These are phyloP conservation scores for Beauveria sp. DNA, from an alignment of 2,329 filamentous ascomycete genomes.

Conservation along the genomic window DNA sequence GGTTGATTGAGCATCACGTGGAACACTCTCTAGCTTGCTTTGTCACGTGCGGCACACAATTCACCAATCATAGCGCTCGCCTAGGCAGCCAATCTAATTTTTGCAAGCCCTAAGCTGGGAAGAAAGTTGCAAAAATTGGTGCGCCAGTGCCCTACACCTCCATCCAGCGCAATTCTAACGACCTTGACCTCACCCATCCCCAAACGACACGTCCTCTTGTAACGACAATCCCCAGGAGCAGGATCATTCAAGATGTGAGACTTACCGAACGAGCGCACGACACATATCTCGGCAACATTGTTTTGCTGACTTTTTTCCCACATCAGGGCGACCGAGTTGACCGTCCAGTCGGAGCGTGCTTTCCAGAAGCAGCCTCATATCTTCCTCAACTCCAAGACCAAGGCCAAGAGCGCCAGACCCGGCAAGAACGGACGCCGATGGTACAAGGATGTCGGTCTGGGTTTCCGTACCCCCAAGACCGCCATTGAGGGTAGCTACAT, in stretches of 20 bases:
- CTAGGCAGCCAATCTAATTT: slow-evolving; percentile 28
- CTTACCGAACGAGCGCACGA: slow-evolving; percentile 9
- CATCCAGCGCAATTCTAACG: slow-evolving; percentile 28
- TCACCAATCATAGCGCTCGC: slow-evolving; percentile 18
- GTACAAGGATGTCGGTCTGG: slow-evolving; percentile 99
- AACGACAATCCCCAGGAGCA: slow-evolving; percentile 31
- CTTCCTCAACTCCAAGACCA: slow-evolving; percentile 96
- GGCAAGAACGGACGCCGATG: slow-evolving; percentile 88
- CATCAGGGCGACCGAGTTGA: slow-evolving; percentile 91
- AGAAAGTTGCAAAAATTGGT: slow-evolving; percentile 26
- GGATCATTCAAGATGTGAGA: slow-evolving; percentile 39
- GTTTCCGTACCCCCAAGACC: slow-evolving; percentile 96
- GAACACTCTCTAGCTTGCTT: slow-evolving; percentile 12
- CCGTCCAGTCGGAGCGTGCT: slow-evolving; percentile 99
- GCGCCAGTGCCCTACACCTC: slow-evolving; percentile 30
- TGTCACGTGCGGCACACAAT: slow-evolving; percentile 20
- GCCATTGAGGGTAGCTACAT: slow-evolving; percentile 99
- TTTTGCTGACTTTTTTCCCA: slow-evolving; percentile 9
- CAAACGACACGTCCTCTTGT: slow-evolving; percentile 30
- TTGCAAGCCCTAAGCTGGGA: slow-evolving; percentile 33
- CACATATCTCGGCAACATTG: background rate
- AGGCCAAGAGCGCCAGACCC: slow-evolving; percentile 73
- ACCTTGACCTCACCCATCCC: slow-evolving; percentile 28
- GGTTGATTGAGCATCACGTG: slow-evolving; percentile 10
- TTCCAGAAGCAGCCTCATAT: slow-evolving; percentile 99